Evolutionary conservation across 768 basidiomycete genomes (phyloP), one percentile per base, ranked within the genome.

Genomic region (Russula olivacea): DNA sequence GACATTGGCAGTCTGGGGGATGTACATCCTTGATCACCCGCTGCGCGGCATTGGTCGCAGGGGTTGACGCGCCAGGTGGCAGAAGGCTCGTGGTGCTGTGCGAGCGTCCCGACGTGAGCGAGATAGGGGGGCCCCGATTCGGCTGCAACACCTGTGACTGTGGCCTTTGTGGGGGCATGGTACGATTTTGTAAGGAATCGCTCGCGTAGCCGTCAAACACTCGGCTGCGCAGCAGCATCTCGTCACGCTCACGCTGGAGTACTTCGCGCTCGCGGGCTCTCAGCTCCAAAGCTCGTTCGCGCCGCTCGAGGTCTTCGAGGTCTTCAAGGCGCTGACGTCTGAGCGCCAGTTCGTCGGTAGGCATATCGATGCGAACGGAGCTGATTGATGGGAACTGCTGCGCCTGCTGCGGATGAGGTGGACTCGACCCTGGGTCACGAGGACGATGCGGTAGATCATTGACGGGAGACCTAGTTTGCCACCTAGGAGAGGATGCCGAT

Each of bases 1-100:
- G 83, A 68, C 87, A 89, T 17, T 85, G 85, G 60, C 87, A 89
- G 68, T 81, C 84, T 0, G 83, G 78, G 1, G 83, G 83, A 64
- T 89, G 87, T 9, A 72, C 62, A 10, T 58, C 68, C 23, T 54
- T 71, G 66, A 4, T 68, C 64, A 15, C 56, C 64, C 23, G 72
- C 72, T 21, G 62, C 40, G 5, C 69, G 58, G 25, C 30, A 59
- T 36, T 54, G 17, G 51, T 38, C 54, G 58, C 21, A 41, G 61
- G 49, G 58, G 55, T 47, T 63, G 53, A 40, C 71, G 66, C 25
- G 76, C 79, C 23, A 76, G 77, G 19, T 38, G 49, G 63, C 12
- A 72, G 70, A 21, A 82, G 76, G 59, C 79, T 77, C 2, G 76
- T 75, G 1, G 77, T 72, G 68, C 77, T 79, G 61, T 79, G 73